These are phyloP conservation scores for Kalmanozyma brasiliensis DNA, from an alignment of 1,284 basidiomycete species.

Conservation along the genomic window DNA sequence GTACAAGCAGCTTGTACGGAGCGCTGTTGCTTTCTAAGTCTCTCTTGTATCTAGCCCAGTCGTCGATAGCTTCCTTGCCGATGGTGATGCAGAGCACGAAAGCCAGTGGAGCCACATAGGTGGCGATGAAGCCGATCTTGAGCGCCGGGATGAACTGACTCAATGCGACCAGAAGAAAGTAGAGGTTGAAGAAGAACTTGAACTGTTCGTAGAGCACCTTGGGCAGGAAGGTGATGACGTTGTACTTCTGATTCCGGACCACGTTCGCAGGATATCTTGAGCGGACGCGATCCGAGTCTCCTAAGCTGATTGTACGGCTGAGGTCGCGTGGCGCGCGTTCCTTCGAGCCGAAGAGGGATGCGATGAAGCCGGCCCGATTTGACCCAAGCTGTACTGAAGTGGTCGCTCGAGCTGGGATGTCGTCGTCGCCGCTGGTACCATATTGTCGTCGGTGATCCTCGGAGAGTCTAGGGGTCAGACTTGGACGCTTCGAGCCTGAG, in stretches of 20 bases:
- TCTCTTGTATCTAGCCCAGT: conserved; percentile 89
- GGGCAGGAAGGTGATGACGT: conserved; percentile 90
- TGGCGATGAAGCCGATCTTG: conserved; percentile 97
- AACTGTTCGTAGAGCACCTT: conserved; percentile 99
- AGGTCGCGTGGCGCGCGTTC: conserved; percentile 25
- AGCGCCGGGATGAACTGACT: conserved; percentile 95
- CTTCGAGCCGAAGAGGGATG: conserved; percentile 28
- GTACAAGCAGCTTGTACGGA: conserved; percentile 83
- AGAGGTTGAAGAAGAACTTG: conserved; percentile 99
- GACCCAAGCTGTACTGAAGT: conserved; percentile 27
- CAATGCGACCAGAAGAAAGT: conserved; percentile 95
- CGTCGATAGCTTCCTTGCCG: conserved; percentile 98
- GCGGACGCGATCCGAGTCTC: conserved; percentile 34
- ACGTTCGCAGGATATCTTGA: conserved; percentile 76
- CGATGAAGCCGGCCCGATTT: conserved; percentile 30
- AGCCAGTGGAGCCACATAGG: conserved; percentile 93
- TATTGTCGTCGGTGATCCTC: conserved; percentile 46
- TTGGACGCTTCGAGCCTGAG: conserved; percentile 14
- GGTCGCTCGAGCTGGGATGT: conserved; percentile 13
- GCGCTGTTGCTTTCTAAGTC: conserved; percentile 95
- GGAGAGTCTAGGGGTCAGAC: conserved; percentile 28
- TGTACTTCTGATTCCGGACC: conserved; percentile 98
- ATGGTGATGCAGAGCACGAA: conserved; percentile 95
- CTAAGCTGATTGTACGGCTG: conserved; percentile 39
- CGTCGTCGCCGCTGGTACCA: conserved; percentile 24